phyloP scores from a whole-genome alignment of 768 basidiomycete genomes.

The Panaeolus cyanescens region DNA sequence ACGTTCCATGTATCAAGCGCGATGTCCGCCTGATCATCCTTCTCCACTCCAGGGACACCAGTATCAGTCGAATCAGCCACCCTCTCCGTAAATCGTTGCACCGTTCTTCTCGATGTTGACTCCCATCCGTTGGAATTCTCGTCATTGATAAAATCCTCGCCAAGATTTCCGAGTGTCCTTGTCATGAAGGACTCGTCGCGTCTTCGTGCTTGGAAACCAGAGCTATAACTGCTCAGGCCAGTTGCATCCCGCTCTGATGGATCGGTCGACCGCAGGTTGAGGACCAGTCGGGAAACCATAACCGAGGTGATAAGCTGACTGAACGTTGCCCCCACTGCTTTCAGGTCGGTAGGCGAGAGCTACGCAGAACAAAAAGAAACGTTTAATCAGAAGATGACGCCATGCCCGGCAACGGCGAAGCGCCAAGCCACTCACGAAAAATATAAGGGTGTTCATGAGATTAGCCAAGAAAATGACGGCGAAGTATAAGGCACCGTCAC shows the following conservation, averaged over 20 bases:
- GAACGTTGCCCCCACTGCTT: constrained; percentile 16
- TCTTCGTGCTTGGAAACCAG: neutral
- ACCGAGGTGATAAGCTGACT: constrained; percentile 15
- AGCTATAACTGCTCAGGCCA: neutral
- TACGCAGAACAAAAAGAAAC: neutral
- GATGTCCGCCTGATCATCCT: neutral
- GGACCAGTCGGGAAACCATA: constrained; percentile 16
- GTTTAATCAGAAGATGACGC: neutral
- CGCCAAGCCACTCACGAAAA: constrained; percentile 15
- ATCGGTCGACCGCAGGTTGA: constrained; percentile 11
- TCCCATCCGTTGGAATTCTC: neutral
- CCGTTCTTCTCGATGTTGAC: neutral
- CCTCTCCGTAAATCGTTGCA: neutral
- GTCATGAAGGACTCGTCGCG: constrained; percentile 4
- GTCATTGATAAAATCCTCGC: neutral
- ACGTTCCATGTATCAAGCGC: neutral
- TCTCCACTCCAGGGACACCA: neutral
- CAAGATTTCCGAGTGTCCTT: constrained; percentile 4
- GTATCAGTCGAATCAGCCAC: neutral
- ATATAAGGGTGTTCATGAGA: constrained; percentile 18
- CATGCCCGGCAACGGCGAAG: neutral
- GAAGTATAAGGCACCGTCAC: constrained; percentile 21
- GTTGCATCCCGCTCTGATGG: neutral
- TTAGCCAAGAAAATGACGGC: constrained; percentile 19
- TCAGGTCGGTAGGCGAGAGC: constrained; percentile 7